Evolutionary conservation across 108 stramenopile species (phyloP).

Genomic region (Tribonema minus): DNA sequence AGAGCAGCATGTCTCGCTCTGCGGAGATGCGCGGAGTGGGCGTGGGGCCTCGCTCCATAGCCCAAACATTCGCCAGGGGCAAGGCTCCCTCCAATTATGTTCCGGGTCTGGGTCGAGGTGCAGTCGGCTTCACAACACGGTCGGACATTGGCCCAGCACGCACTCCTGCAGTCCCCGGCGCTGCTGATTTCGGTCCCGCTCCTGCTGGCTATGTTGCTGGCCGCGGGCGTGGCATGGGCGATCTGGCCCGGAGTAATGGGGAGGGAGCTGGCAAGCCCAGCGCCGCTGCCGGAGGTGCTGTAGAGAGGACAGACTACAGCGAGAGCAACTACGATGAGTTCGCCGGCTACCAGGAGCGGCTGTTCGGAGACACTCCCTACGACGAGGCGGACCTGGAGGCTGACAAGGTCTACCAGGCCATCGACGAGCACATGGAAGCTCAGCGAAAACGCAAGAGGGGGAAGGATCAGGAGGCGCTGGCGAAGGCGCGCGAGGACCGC

Average conservation of each 20-base stretch:
- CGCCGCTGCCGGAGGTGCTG: neutral
- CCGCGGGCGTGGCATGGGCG: slow-evolving; percentile 68
- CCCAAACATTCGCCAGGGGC: neutral
- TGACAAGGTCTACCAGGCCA: slow-evolving; percentile 84
- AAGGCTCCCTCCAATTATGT: slow-evolving; percentile 68
- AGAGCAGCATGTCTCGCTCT: neutral
- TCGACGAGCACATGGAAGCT: slow-evolving; percentile 85
- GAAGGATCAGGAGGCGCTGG: slow-evolving; percentile 50
- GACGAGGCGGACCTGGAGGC: slow-evolving; percentile 93
- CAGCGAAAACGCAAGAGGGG: slow-evolving; percentile 63
- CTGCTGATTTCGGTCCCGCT: slow-evolving; percentile 65
- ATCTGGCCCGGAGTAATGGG: slow-evolving; percentile 38
- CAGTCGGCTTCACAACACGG: slow-evolving; percentile 93
- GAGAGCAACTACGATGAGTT: slow-evolving; percentile 56
- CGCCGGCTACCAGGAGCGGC: slow-evolving; percentile 42
- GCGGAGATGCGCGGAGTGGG: neutral
- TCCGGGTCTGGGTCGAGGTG: slow-evolving; percentile 92
- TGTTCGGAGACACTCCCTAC: slow-evolving; percentile 63
- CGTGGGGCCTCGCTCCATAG: neutral
- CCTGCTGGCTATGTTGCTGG: slow-evolving; percentile 80
- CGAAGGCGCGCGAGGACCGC: slow-evolving; percentile 44
- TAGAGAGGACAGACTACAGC: slow-evolving; percentile 27
- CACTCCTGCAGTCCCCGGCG: slow-evolving; percentile 5
- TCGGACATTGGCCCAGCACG: slow-evolving; percentile 81
- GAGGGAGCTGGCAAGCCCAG: slow-evolving; percentile 11